phyloP scores from a whole-genome alignment of 2,329 filamentous ascomycete species.

The Nigrospora sphaerica region DNA sequence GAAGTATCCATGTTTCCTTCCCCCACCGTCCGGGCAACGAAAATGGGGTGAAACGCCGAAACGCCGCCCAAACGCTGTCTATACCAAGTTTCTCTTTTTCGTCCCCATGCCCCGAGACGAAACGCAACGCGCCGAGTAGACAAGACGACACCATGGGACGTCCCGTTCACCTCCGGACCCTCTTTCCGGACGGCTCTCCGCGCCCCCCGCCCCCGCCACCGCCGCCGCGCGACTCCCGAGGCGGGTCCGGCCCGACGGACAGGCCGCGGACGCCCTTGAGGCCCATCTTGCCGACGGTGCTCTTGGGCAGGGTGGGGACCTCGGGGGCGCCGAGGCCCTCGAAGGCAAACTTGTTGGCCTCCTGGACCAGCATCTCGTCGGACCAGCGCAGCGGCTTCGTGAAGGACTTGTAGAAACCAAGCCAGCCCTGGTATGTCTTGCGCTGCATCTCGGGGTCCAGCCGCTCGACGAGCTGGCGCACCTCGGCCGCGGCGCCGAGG shows the following conservation, averaged over 20 bases:
- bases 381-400: slow-evolving; percentile 32
- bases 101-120: too few relatives aligned
- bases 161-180: too few relatives aligned
- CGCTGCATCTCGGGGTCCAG: slow-evolving; percentile 37
- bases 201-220: slow-evolving; percentile 13
- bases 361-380: slow-evolving; percentile 31
- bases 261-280: slow-evolving; percentile 44
- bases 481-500: slow-evolving; percentile 31
- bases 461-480: slow-evolving; percentile 27
- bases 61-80: too few relatives aligned
- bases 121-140: too few relatives aligned
- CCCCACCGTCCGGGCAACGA: too few relatives aligned
- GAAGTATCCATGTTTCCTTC: too few relatives aligned
- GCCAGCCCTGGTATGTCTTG: slow-evolving; percentile 49
- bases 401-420: slow-evolving; percentile 46
- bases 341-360: slow-evolving; percentile 43
- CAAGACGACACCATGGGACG: too few relatives aligned
- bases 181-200: too few relatives aligned
- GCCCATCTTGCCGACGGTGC: slow-evolving; percentile 49
- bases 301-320: slow-evolving; percentile 38
- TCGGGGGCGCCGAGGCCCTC: slow-evolving; percentile 39
- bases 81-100: too few relatives aligned
- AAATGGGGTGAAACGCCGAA: too few relatives aligned
- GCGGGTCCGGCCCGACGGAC: slow-evolving; percentile 34
- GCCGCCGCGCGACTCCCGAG: slow-evolving; percentile 17